Base-by-base conservation (phyloP, 805 yeast genomes). In the Ogataea saltuana region DNA sequence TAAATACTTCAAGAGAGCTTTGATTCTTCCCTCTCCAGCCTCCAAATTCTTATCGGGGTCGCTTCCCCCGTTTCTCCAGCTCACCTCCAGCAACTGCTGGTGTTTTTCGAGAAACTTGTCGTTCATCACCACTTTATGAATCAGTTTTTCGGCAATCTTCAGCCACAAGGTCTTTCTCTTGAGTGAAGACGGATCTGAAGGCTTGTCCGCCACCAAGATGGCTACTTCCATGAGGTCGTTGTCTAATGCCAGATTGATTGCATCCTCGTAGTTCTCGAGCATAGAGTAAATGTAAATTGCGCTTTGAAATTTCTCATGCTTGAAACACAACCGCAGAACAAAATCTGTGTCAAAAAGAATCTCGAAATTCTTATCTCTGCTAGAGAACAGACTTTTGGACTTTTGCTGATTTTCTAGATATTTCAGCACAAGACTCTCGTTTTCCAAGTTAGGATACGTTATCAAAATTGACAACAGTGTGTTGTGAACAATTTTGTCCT, bases 91-190 rank as follows among this genome's bases (percentile, higher is more conserved):
- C 27, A 40, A 31, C 27, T 46, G 37, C 19, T 46, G 45, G 43
- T 57, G 54, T 30, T 58, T 50, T 1, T 44, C 51, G 4, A 62
- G 33, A 33, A 53, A 61, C 10, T 57, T 56, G 23, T 60, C 59
- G 46, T 64, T 56, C 18, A 39, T 40, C 4, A 63, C 47, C n/a
- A 63, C 61, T 25, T 64, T 66, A 3, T 56, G 49, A 23, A 74
- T 65, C 41, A 83, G 67, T 42, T 73, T 74, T 32, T 68, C 64
- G 1, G 87, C 74, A 41, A 88, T 83, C 50, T 75, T 73, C 23
- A 84, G 56, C 95, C 97, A 88, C 30, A 91, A 64, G 39, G 74
- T 72, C 63, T 87, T 88, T 43, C 90, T 75, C 19, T 77, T 60
- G 6, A 65, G 53, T 8, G 60, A 58, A 30, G 70, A 70, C 25